Conservation (phyloP, 202 grass and related monocot species). For the Eragrostis tef region DNA sequence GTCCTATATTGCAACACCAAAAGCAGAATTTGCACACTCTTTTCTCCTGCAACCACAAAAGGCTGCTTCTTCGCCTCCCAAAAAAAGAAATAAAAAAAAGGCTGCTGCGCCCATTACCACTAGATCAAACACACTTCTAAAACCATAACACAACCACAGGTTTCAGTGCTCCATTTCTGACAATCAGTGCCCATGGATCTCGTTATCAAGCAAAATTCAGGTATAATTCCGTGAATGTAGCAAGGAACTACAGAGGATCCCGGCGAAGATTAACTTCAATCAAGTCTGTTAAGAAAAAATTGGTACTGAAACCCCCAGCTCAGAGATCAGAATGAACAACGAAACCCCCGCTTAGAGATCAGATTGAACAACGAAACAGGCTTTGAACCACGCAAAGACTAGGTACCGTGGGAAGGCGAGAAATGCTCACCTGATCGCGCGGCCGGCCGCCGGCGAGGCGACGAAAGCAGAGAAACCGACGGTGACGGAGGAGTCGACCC, state of each 20-base stretch:
- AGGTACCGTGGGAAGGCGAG: neutral
- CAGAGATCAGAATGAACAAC: too few relatives aligned
- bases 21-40: neutral
- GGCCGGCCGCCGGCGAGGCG: neutral
- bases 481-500: neutral
- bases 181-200: neutral
- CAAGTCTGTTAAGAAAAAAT: too few relatives aligned
- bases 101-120: neutral
- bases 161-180: neutral
- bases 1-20: neutral
- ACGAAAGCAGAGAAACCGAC: neutral
- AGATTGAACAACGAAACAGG: neutral
- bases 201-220: neutral
- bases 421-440: conserved; percentile 21
- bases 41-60: neutral
- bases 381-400: neutral
- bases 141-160: neutral
- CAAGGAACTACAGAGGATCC: neutral
- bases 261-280: neutral
- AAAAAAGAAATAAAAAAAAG: too few relatives aligned
- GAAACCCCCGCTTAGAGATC: neutral
- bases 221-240: neutral
- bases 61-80: neutral
- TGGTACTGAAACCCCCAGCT: too few relatives aligned
- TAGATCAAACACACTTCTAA: neutral